Conservation (phyloP, 2,329 filamentous ascomycete genomes). For the Neobulgaria alba region DNA sequence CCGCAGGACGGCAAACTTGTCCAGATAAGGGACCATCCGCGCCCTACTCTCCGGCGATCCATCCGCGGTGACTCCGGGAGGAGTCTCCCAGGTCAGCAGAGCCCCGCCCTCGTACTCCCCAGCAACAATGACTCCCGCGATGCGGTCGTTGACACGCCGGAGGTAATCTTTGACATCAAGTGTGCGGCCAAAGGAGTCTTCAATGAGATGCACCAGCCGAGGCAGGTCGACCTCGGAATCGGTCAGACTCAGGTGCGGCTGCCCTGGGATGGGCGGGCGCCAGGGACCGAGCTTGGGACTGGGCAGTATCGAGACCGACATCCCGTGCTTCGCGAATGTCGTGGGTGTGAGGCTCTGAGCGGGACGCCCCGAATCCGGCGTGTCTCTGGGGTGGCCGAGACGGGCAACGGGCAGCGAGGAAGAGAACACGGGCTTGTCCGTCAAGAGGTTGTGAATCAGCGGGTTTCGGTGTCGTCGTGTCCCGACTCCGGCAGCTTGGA, state of each 20-base stretch:
- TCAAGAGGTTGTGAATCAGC: slow-evolving; percentile 89
- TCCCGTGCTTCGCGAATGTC: slow-evolving; percentile 83
- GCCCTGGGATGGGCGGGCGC: slow-evolving; percentile 53
- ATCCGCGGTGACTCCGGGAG: slow-evolving; percentile 49
- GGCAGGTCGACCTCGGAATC: slow-evolving; percentile 77
- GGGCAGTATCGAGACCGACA: slow-evolving; percentile 79
- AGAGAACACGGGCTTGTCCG: slow-evolving; percentile 87
- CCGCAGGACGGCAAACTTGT: slow-evolving; percentile 93
- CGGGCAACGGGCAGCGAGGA: slow-evolving; percentile 76
- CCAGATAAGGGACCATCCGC: slow-evolving; percentile 81
- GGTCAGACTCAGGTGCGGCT: slow-evolving; percentile 58
- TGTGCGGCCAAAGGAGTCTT: slow-evolving; percentile 83
- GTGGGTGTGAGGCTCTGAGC: slow-evolving; percentile 41
- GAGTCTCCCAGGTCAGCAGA: slow-evolving; percentile 87
- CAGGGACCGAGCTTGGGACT: slow-evolving; percentile 58
- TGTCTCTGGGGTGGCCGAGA: slow-evolving; percentile 31
- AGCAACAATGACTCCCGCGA: slow-evolving; percentile 89
- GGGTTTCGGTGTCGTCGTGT: slow-evolving; percentile 62
- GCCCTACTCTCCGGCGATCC: slow-evolving; percentile 41
- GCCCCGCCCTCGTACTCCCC: slow-evolving; percentile 96
- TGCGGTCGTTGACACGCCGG: slow-evolving; percentile 64
- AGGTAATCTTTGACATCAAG: slow-evolving; percentile 81
- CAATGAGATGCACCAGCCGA: slow-evolving; percentile 76
- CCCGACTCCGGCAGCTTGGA: slow-evolving; percentile 33
- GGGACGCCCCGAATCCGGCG: slow-evolving; percentile 22